A percentile compares a stretch with the other conserved stretches of the same genome.
Conservation (phyloP, 352 stramenopile genomes). For the Saprolegnia parasitica region DNA sequence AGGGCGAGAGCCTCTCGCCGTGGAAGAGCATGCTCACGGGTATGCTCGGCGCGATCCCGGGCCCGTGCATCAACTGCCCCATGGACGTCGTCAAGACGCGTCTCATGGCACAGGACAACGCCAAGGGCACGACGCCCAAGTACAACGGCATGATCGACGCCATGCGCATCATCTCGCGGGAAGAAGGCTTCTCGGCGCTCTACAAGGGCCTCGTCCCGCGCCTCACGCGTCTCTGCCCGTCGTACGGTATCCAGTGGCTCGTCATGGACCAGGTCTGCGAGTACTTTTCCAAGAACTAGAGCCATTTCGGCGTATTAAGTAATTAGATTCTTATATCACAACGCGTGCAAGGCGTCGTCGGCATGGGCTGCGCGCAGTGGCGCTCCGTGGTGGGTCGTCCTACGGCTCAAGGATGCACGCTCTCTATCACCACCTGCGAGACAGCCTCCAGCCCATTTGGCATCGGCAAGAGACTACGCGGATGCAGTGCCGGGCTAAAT, state of each 20-base stretch:
- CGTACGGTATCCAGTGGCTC: conserved; percentile 84
- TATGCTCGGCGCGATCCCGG: conserved; percentile 80
- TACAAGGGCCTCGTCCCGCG: conserved; percentile 97
- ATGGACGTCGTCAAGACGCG: conserved; percentile 98
- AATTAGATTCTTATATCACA: conserved; percentile 1
- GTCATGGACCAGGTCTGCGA: conserved; percentile 81
- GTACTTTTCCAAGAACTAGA: conserved; percentile 41
- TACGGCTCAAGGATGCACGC: no score
- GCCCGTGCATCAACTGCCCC: conserved; percentile 85
- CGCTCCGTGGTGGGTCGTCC: no score
- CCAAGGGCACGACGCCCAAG: conserved; percentile 82
- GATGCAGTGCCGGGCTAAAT: no score
- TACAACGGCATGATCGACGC: conserved; percentile 92
- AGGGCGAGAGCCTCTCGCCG: conserved; percentile 82
- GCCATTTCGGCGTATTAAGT: background rate
- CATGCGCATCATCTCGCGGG: conserved; percentile 88
- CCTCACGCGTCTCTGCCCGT: conserved; percentile 86
- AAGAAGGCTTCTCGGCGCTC: conserved; percentile 92
- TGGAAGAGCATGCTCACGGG: conserved; percentile 95
- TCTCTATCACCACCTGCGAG: no score
- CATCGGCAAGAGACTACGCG: no score
- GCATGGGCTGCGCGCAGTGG: no score
- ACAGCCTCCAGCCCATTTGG: no score
- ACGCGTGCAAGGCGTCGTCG: no score
- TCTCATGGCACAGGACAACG: conserved; percentile 88